Evolutionary conservation across 2,329 filamentous ascomycete genomes (phyloP).

Genomic region (Sarocladium strictum): DNA sequence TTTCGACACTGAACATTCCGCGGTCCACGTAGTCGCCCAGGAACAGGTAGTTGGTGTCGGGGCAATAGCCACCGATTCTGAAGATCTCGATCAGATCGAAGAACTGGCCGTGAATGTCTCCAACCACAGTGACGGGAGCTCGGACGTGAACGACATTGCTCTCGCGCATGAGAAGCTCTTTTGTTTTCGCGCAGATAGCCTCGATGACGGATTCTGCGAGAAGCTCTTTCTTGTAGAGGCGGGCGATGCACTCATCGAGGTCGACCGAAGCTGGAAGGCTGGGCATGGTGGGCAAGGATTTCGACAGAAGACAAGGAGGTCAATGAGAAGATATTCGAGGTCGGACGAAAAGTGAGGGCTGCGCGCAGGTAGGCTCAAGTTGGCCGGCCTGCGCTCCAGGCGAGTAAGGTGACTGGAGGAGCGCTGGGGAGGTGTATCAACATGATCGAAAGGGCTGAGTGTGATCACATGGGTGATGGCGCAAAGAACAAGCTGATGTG

Average conservation of each 20-base stretch:
- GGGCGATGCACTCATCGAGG: slow-evolving; percentile 95
- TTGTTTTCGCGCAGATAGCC: slow-evolving; percentile 98
- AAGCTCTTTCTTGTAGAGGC: slow-evolving; percentile 94
- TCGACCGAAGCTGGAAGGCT: slow-evolving; percentile 83
- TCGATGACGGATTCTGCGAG: slow-evolving; percentile 97
- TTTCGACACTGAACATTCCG: slow-evolving; percentile 97
- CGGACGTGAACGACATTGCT: slow-evolving; percentile 98
- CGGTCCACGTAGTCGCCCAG: slow-evolving; percentile 97
- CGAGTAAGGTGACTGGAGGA: slow-evolving; percentile 28
- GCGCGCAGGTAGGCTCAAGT: slow-evolving; percentile 14
- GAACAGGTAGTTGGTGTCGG: slow-evolving; percentile 97
- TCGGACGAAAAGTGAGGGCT: not conserved
- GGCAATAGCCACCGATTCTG: slow-evolving; percentile 94
- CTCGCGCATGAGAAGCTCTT: slow-evolving; percentile 98
- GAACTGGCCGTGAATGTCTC: slow-evolving; percentile 98
- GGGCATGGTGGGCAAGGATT: slow-evolving; percentile 39
- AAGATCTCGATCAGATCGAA: slow-evolving; percentile 99
- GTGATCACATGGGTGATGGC: slow-evolving; percentile 23
- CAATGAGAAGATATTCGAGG: not conserved
- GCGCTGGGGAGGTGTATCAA: slow-evolving; percentile 30
- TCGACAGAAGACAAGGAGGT: not conserved
- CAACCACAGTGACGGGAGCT: slow-evolving; percentile 93
- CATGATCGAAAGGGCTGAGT: slow-evolving; percentile 31
- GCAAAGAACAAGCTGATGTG: not conserved
- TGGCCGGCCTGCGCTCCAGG: slow-evolving; percentile 26